A percentile compares a stretch with the other conserved stretches of the same genome.
Conservation (phyloP, 1,284 basidiomycete genomes). For the Caloboletus firmus region DNA sequence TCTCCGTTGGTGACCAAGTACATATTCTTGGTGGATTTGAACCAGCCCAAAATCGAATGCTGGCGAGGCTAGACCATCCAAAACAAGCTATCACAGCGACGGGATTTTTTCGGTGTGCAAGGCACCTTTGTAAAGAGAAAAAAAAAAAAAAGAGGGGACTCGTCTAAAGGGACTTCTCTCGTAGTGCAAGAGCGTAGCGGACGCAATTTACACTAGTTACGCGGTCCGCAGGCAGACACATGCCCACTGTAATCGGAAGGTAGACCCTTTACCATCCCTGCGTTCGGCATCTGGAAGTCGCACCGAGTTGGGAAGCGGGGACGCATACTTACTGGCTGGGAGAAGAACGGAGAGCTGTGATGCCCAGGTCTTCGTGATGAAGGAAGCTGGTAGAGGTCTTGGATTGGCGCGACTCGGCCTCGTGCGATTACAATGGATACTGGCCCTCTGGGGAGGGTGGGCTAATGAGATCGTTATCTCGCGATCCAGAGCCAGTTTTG, state of each 20-base stretch:
- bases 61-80: conserved; percentile 5
- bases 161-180: conserved; percentile 18
- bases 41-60: conserved; percentile 3
- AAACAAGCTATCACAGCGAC: conserved; percentile 6
- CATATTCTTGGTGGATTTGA: conserved; percentile 3
- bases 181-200: conserved; percentile 29
- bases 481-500: conserved; percentile 28
- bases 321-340: conserved; percentile 1
- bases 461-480: conserved; percentile 30
- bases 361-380: conserved; percentile 28
- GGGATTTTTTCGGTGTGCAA: conserved; percentile 15
- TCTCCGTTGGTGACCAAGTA: too few species aligned
- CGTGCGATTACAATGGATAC: conserved; percentile 16
- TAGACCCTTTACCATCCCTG: conserved; percentile 31
- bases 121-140: conserved; percentile 18
- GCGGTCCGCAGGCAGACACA: conserved; percentile 34
- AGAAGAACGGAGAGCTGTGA: conserved; percentile 23
- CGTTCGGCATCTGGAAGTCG: conserved; percentile 20
- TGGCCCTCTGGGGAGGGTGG: not conserved
- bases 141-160: conserved; percentile 15
- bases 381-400: conserved; percentile 23
- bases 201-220: conserved; percentile 26
- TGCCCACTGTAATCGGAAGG: conserved; percentile 21
- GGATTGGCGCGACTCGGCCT: conserved; percentile 24
- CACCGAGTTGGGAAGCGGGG: conserved; percentile 21